phyloP scores from a whole-genome alignment of 106 monocot genomes.

The Dendrobium officinale region DNA sequence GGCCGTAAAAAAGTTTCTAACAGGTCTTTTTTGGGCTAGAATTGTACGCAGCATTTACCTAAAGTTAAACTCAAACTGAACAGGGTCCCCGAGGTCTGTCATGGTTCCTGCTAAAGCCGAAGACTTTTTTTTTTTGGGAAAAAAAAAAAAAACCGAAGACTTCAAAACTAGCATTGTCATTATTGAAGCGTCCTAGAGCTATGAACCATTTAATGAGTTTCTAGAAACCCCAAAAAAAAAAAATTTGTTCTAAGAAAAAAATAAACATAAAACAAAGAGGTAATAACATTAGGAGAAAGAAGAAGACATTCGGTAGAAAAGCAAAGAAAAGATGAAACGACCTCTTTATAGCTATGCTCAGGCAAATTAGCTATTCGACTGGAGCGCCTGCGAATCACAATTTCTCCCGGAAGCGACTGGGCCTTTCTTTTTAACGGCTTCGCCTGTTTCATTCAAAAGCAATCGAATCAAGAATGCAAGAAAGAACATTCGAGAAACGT shows the following conservation, averaged over 20 bases:
- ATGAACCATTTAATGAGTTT: too few species aligned
- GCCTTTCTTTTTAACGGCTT: slow-evolving; percentile 39
- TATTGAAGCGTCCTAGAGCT: too few species aligned
- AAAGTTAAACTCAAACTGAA: too few species aligned
- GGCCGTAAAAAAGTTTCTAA: too few species aligned
- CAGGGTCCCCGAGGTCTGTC: too few species aligned
- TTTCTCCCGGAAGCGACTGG: slow-evolving; percentile 9
- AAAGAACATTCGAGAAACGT: background rate
- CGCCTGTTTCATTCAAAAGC: slow-evolving; percentile 10
- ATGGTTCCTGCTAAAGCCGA: too few species aligned
- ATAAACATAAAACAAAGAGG: background rate
- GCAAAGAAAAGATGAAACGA: slow-evolving; percentile 10
- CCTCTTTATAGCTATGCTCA: slow-evolving; percentile 32
- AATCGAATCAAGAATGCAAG: background rate
- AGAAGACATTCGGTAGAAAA: background rate
- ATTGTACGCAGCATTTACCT: too few species aligned
- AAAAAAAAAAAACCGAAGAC: too few species aligned
- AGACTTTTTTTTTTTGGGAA: too few species aligned
- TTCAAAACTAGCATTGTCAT: too few species aligned
- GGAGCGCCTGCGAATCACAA: slow-evolving; percentile 32
- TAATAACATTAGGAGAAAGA: background rate
- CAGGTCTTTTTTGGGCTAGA: too few species aligned
- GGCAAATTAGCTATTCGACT: slow-evolving; percentile 47
- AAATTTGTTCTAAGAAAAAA: background rate
- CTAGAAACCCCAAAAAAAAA: background rate